These are phyloP conservation scores for Theobroma grandiflorum DNA, from an alignment of 441 rosid genomes.

Conservation along the genomic window DNA sequence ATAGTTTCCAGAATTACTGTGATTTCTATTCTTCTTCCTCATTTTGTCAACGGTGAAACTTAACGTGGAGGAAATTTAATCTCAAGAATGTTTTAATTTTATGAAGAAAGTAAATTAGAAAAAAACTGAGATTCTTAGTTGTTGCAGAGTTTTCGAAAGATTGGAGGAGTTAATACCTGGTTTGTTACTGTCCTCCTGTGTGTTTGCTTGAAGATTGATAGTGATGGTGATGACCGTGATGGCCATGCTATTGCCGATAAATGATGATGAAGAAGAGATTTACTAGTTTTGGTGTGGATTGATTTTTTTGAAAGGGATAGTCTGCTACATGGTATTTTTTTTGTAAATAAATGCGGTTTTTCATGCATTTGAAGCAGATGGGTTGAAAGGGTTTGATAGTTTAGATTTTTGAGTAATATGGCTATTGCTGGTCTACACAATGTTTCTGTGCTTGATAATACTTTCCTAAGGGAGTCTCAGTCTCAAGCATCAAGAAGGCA, in stretches of 20 bases:
- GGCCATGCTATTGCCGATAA: conserved; percentile 32
- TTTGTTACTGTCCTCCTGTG: conserved; percentile 19
- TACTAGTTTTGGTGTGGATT: conserved; percentile 35
- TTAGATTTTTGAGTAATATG: conserved; percentile 46
- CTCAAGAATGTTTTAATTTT: neutral
- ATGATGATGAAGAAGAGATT: conserved; percentile 33
- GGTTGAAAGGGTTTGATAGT: conserved; percentile 38
- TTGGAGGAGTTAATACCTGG: conserved; percentile 22
- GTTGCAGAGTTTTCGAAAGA: conserved; percentile 26
- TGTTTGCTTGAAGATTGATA: conserved; percentile 33
- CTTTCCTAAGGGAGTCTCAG: conserved; percentile 74
- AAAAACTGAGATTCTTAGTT: neutral
- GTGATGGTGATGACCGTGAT: conserved; percentile 28
- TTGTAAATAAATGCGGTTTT: conserved; percentile 45
- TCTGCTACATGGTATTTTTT: conserved; percentile 37
- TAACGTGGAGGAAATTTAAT: conserved; percentile 1
- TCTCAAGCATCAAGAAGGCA: conserved; percentile 53
- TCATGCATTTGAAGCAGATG: conserved; percentile 47
- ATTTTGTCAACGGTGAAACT: neutral
- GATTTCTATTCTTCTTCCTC: neutral
- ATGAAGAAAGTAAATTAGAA: conserved; percentile 4
- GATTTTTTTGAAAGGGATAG: conserved; percentile 35
- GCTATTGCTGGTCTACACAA: conserved; percentile 89
- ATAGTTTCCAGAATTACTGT: neutral
- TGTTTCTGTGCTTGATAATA: conserved; percentile 70